Evolutionary conservation across 176 grass and related monocot species (phyloP), one percentile per base, ranked within the genome.

Genomic region (Elymus sibiricus): DNA sequence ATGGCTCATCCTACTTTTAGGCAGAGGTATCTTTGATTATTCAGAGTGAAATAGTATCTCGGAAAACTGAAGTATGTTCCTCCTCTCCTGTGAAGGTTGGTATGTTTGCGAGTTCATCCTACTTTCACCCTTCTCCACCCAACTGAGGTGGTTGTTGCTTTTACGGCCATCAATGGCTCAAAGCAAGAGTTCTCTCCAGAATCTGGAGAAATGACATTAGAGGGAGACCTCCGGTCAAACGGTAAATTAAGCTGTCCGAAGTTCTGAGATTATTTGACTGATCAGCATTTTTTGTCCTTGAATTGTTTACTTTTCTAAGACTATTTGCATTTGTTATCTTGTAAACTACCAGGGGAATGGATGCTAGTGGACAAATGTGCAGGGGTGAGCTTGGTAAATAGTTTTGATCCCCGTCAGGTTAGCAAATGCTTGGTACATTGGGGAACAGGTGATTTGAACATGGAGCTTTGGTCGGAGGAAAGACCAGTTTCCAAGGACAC

Each of bases 381-480:
- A 19, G 93, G 93, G 46, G 13, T 95, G 68, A 85, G 83, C 59
- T 79, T 98, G 86, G 86, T 95, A 62, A 94, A 98, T 79, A 79
- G 81, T 25, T 98, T 95, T 78, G 84, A 95, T 43, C 78, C 64
- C 12, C 83, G 49, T 81, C 91, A 94, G 81, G 91, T 95, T 63
- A 86, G 84, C 59, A 98, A 94, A 90, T 95, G 93, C 67, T 25
- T 88, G 81, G 87, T 98, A 77, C 86, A 93, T 63, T 98, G 95
- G 95, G 95, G 95, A 80, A 84, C 91, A 11, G 89, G 91, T 62
- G 72, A 87, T 74, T 47, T 95, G 77, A 98, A 98, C 74, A 85
- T 98, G 86, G 95, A 94, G 84, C 83, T 98, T 65, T 95, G 95
- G 95, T 94, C 95, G 11, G 95, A 95, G 49, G 93, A 98, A 81